Base-by-base conservation (phyloP, 306 rosid genomes). In the Begonia masoniana region DNA sequence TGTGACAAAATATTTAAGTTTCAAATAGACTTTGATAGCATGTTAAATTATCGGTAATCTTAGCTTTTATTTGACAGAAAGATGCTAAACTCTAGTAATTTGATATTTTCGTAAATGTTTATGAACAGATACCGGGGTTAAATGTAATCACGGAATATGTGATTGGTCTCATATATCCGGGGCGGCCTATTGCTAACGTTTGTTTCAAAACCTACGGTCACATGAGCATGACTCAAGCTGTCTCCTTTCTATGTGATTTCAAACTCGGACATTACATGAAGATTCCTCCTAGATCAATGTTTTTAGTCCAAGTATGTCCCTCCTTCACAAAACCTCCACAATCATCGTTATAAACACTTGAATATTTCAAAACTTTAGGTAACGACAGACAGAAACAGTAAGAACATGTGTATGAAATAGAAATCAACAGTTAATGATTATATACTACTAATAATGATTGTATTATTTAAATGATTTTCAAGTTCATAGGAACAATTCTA, bases 201-300 rank as follows among this genome's bases (percentile, higher is more conserved):
- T 82, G 96, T 78, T 86, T 86, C 84, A 86, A 86, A 74, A 80
- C 88, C 36, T 86, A 78, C 53, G 96, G 94, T 31, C 76, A 71
- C 59, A 80, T 86, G 24, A 86, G 94, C 70, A 82, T 76, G 82
- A 63, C 84, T 13, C 94, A 86, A 41, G 96, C 96, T 39, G 88
- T 86, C 48, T 82, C 96, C 66, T 86, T 86, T 60, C 96, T 86
- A 12, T 63, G 62, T 55, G 96, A 86, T 72, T 86, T 86, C 74
- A 82, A 86, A 79, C 85, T 86, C 10, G 95, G 95, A 9, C 95
- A 86, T 64, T 86, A 86, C 76, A 80, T 80, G 94, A 86, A 86
- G 82, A 86, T 86, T 68, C 94, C 96, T 31, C 94, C 88, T 53
- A 78, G 80, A 62, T 86, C 93, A 52, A 86, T 86, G 95, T 86